phyloP scores from a whole-genome alignment of 371 early-diverging fungal genomes.

The Choanephora cucurbitarum region DNA sequence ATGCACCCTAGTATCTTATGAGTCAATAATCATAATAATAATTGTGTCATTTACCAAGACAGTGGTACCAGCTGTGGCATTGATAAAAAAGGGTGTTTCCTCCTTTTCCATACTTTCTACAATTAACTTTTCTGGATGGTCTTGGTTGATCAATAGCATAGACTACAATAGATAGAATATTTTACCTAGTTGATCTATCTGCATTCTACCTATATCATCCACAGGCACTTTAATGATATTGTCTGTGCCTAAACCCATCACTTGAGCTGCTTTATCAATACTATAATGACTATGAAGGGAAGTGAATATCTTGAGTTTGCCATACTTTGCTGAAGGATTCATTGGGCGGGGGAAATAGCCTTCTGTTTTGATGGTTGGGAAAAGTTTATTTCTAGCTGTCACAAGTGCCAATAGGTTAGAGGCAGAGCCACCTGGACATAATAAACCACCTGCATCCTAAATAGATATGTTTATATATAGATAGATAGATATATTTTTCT shows the following conservation, averaged over 20 bases:
- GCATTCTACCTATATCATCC: constrained; percentile 69
- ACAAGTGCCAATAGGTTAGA: constrained; percentile 83
- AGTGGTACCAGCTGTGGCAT: constrained; percentile 88
- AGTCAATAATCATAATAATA: too few species aligned
- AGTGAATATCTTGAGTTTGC: constrained; percentile 71
- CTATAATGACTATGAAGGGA: constrained; percentile 80
- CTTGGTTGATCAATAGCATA: neutral
- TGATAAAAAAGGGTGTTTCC: constrained; percentile 79
- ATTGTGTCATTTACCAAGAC: constrained; percentile 74
- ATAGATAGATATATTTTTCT: neutral
- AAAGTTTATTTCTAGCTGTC: constrained; percentile 73
- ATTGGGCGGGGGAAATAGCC: constrained; percentile 57
- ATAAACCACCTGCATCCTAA: constrained; percentile 64
- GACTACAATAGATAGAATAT: neutral
- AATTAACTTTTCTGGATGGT: constrained; percentile 57
- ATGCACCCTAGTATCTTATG: constrained; percentile 59
- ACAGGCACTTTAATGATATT: constrained; percentile 72
- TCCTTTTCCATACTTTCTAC: constrained; percentile 38
- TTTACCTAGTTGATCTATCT: constrained; percentile 58
- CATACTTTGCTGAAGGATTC: constrained; percentile 39
- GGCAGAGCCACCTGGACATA: constrained; percentile 82
- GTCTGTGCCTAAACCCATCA: constrained; percentile 75
- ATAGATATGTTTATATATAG: too few species aligned
- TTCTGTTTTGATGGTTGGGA: constrained; percentile 61
- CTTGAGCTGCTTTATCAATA: constrained; percentile 75